A percentile compares a stretch with the other conserved stretches of the same genome.
Evolutionary conservation across 345 rosid species (phyloP).

Genomic region (Pistacia integerrima): DNA sequence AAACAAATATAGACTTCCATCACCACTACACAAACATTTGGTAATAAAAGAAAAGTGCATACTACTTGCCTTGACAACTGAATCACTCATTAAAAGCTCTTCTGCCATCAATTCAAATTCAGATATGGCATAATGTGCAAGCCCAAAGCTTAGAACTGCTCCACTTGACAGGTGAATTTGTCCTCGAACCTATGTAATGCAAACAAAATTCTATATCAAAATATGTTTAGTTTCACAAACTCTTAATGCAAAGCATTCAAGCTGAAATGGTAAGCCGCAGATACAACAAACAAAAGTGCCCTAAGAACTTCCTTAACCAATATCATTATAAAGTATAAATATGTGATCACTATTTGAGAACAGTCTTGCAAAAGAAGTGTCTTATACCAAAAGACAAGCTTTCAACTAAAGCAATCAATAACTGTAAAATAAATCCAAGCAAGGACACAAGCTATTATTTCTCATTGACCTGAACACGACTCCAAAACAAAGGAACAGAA

Average conservation of each 20-base stretch:
- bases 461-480: slow-evolving; percentile 66
- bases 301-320: not conserved
- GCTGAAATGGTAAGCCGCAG: not conserved
- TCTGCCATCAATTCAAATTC: slow-evolving; percentile 79
- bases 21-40: not conserved
- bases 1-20: not conserved
- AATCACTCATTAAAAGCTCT: slow-evolving; percentile 75
- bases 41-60: not conserved
- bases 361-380: not conserved
- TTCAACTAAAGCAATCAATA: slow-evolving; percentile 2
- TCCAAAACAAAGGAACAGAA: slow-evolving; percentile 70
- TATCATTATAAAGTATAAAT: not conserved
- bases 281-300: not conserved
- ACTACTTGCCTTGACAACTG: slow-evolving; percentile 58
- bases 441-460: slow-evolving; percentile 17
- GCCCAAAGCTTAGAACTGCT: slow-evolving; percentile 66
- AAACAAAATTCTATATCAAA: slow-evolving; percentile 5
- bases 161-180: slow-evolving; percentile 51
- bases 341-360: not conserved
- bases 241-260: not conserved
- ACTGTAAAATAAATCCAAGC: slow-evolving; percentile 6
- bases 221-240: not conserved
- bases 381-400: not conserved
- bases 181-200: slow-evolving; percentile 54
- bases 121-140: slow-evolving; percentile 57